Evolutionary conservation across 2,329 filamentous ascomycete species (phyloP), one percentile per base, ranked within the genome.

Genomic region (Dendrostoma leiphaemia): DNA sequence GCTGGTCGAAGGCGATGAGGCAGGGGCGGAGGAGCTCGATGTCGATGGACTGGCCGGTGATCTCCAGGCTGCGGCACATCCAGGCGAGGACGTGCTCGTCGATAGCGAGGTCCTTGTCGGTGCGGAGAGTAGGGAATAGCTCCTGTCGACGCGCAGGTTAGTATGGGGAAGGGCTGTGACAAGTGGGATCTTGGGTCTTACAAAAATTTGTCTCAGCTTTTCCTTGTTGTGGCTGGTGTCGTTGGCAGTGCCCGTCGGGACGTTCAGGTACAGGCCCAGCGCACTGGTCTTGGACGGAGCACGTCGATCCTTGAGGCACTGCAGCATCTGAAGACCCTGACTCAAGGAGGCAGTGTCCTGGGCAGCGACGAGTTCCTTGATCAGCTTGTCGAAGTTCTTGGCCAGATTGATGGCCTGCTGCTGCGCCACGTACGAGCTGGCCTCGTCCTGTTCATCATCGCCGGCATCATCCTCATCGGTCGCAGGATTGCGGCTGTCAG

Each of bases 31-130:
- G 21, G 40, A 54, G 46, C 10, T 40, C 21, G n/a, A 54, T 50
- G 19, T 34, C 29, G 21, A 54, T 21, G 6, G 52, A 50, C 28
- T 54, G 52, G 26, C 52, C 47, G 12, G 52, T 54, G 2, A 40
- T 8, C 12, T 44, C 38, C 3, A 54, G 52, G n/a, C 47, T 40
- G 2, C 21, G 2, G 34, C 38, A 19, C 32, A 54, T 26, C 21
- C 40, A 54, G 13, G 40, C 19, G 12, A 54, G 40, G 6, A 51
- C 26, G 10, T 51, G 40, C 9, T 35, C 29, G 40, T 54, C 38
- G 1, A 54, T 24, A 3, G 45, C 46, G 40, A 38, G 23, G 28
- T 46, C n/a, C 7, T 37, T 31, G 10, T 38, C 10, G n/a, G n/a
- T n/a, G n/a, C n/a, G n/a, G 17, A 53, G 41, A 12, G 21, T 40